A percentile compares a stretch with the other conserved stretches of the same genome.
Evolutionary conservation across 345 rosid genomes (phyloP).

Genomic region (Excoecaria cochinchinensis): DNA sequence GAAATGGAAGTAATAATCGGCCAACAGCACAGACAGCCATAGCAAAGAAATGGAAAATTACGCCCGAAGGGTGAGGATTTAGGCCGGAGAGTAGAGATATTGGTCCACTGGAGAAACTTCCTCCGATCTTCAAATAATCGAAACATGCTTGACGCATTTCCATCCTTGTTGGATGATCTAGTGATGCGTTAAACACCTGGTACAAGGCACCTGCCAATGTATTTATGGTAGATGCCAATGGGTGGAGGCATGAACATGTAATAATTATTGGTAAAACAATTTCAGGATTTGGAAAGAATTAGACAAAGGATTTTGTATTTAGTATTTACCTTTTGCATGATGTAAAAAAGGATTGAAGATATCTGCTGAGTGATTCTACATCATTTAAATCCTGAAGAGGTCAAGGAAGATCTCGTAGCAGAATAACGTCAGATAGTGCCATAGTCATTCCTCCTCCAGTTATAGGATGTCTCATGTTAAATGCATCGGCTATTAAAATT

Average conservation of each 20-base stretch:
- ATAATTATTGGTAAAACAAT: no score
- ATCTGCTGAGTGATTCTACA: constrained; percentile 7
- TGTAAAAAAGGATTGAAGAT: constrained; percentile 21
- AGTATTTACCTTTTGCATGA: constrained; percentile 12
- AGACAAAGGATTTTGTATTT: neutral
- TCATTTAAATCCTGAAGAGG: constrained; percentile 11
- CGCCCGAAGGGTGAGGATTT: constrained; percentile 41
- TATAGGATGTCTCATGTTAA: constrained; percentile 24
- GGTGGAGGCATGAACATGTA: neutral
- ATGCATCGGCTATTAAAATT: constrained; percentile 17
- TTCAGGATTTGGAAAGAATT: no score
- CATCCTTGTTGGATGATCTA: constrained; percentile 35
- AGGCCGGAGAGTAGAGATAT: constrained; percentile 46
- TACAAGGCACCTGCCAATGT: constrained; percentile 15
- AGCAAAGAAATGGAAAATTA: constrained; percentile 45
- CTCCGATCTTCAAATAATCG: constrained; percentile 47
- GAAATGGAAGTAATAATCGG: constrained; percentile 39
- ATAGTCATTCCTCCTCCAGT: constrained; percentile 26
- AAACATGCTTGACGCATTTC: constrained; percentile 52
- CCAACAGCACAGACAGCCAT: constrained; percentile 47
- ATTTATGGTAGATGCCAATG: constrained; percentile 21
- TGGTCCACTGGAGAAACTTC: constrained; percentile 38
- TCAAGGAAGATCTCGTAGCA: constrained; percentile 14
- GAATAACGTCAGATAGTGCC: constrained; percentile 11
- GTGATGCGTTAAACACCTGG: constrained; percentile 25